phyloP scores from a whole-genome alignment of 331 rosid genomes.

The Cydonia oblonga region DNA sequence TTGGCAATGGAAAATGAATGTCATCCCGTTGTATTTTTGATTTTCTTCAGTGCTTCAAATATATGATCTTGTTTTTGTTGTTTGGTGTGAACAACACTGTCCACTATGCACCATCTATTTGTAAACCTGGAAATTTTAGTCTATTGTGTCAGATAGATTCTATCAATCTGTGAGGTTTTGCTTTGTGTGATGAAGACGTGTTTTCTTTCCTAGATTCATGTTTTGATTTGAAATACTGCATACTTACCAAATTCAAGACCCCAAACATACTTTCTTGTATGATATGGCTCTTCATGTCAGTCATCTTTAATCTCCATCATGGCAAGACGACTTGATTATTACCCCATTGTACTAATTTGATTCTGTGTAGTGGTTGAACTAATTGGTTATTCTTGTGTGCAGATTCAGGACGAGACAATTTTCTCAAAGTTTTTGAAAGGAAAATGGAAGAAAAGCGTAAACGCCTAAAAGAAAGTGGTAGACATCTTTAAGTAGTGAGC shows the following conservation, averaged over 20 bases:
- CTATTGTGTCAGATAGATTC: background rate
- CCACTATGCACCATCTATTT: background rate
- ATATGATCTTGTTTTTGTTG: background rate
- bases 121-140: background rate
- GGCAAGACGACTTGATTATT: background rate
- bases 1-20: background rate
- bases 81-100: background rate
- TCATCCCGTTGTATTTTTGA: background rate
- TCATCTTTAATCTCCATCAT: background rate
- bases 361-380: constrained; percentile 20
- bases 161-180: background rate
- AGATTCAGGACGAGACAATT: constrained; percentile 65
- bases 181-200: background rate
- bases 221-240: background rate
- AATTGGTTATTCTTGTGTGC: constrained; percentile 35
- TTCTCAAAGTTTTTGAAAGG: constrained; percentile 68
- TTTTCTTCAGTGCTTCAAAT: background rate
- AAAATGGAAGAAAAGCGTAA: constrained; percentile 82
- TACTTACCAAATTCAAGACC: background rate
- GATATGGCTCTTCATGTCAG: background rate
- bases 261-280: background rate
- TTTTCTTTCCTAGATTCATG: background rate
- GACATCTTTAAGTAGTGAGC: constrained; percentile 20
- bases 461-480: constrained; percentile 80
- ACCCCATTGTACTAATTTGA: constrained; percentile 10